Evolutionary conservation across 495 filamentous ascomycete species (phyloP).

Genomic region (Neurospora hispaniola): DNA sequence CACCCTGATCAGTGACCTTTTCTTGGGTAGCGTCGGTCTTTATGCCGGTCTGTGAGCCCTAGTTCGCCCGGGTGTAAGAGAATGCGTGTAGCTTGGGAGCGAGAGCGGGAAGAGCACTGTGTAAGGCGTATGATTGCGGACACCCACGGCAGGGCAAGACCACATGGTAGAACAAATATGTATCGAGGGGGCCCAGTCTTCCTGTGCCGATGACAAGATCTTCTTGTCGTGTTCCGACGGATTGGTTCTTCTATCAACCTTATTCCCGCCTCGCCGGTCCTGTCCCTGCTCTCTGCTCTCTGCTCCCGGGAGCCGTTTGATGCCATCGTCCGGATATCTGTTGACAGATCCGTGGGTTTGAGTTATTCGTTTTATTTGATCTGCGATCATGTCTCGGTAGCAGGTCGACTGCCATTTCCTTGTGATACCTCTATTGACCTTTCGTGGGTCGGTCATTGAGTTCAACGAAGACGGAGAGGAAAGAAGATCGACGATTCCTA

Average conservation of each 20-base stretch:
- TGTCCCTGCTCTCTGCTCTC: background rate
- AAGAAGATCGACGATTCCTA: background rate
- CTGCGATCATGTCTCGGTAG: conserved; percentile 19
- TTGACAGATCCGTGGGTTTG: background rate
- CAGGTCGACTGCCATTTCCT: conserved; percentile 5
- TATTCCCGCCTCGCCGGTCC: background rate
- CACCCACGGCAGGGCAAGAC: background rate
- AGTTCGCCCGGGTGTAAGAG: background rate
- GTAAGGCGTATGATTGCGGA: background rate
- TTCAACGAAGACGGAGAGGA: conserved; percentile 1
- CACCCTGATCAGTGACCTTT: background rate
- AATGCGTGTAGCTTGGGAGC: background rate
- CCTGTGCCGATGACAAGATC: conserved; percentile 13
- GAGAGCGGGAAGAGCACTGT: background rate
- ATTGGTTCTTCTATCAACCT: background rate
- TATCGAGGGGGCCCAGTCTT: background rate
- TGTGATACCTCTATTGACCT: background rate
- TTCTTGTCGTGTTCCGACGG: conserved; percentile 2
- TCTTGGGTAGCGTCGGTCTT: background rate
- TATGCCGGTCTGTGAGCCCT: background rate
- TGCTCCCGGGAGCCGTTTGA: conserved; percentile 1
- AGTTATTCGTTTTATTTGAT: conserved; percentile 1
- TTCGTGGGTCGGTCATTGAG: background rate
- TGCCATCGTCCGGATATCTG: background rate
- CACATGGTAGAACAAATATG: background rate